phyloP scores from a whole-genome alignment of 495 filamentous ascomycete species.

The Neurospora sp. region DNA sequence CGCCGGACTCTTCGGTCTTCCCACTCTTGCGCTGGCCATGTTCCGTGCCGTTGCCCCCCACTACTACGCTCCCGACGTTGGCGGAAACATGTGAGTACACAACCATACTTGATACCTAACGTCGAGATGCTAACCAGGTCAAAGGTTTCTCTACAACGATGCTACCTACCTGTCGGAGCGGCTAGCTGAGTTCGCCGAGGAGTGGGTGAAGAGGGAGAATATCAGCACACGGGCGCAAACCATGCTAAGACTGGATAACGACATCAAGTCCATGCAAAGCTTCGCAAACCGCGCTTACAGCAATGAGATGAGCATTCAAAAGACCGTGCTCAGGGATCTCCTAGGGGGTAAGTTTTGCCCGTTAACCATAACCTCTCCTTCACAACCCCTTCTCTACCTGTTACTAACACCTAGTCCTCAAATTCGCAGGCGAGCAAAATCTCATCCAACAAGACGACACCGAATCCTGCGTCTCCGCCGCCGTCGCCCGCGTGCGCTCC shows the following conservation, averaged over 20 bases:
- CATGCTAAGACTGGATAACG: conserved; percentile 53
- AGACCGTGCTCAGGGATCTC: conserved; percentile 72
- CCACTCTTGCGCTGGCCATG: conserved; percentile 77
- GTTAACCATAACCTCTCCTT: conserved; percentile 9
- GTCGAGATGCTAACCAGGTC: conserved; percentile 5
- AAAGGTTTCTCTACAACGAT: conserved; percentile 84
- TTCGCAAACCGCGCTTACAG: conserved; percentile 80
- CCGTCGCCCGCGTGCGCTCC: conserved; percentile 55
- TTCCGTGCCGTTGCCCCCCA: conserved; percentile 79
- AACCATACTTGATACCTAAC: background rate
- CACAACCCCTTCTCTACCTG: background rate
- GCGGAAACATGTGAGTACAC: conserved; percentile 60
- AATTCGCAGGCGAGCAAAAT: conserved; percentile 31
- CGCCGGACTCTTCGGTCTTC: conserved; percentile 65
- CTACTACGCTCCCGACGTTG: conserved; percentile 57
- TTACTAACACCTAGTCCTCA: background rate
- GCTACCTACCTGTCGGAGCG: conserved; percentile 64
- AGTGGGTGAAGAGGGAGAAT: conserved; percentile 38
- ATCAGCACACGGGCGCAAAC: conserved; percentile 36
- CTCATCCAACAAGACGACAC: conserved; percentile 48
- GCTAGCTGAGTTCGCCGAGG: conserved; percentile 48
- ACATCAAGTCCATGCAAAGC: conserved; percentile 60
- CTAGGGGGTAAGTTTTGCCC: conserved; percentile 55
- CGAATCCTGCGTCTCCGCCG: conserved; percentile 59
- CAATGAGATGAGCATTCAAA: conserved; percentile 77